Base-by-base conservation (phyloP, 192 early-diverging fungal species). In the Coemansia sp. region DNA sequence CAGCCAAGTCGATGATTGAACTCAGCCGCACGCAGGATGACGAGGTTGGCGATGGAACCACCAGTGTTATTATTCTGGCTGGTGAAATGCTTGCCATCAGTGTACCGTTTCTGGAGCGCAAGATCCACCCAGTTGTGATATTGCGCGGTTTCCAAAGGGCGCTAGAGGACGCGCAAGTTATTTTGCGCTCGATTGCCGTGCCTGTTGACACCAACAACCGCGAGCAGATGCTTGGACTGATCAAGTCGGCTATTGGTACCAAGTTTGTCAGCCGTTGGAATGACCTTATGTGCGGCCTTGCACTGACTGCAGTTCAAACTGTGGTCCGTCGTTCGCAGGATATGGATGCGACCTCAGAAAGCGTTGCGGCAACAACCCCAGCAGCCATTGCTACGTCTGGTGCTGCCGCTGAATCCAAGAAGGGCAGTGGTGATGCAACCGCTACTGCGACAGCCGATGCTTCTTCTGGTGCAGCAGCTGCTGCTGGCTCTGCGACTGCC, bases 1-100 rank as follows among this genome's bases (percentile, higher is more conserved):
- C 97, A 54, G 97, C 97, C 52, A 99, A 99, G 83, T 93, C 90
- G 70, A 98, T 98, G 96, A 97, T 99, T 65, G 97, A 99, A 81
- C 88, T 99, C 51, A 90, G 94, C 30, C 85, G 97, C 82, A 99
- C 97, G 58, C 97, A 99, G 85, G 97, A 99, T 80, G 97, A 99
- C 76, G 97, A 99, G 82, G 96, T 98, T 49, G 97, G 97, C 63
- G 97, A 99, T 69, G 97, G 97, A 62, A 99, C 97, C 10, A 99
- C 97, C 16, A 90, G 88, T 70, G 97, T 99, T 64, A 98, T 99
- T 67, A 97, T 99, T 68, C 86, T 99, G 47, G 96, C 96, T 53
- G 97, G 97, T 73, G 97, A 99, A 77, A 88, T 98, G 51, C 88
- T 99, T 56, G 86, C 95, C 44, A 87, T 90, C 51, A 90, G 94